Percentiles rank a stretch among this genome's conserved stretches.
These are phyloP conservation scores for Chalciporus piperatus DNA, from an alignment of 768 basidiomycete species.

Conservation along the genomic window DNA sequence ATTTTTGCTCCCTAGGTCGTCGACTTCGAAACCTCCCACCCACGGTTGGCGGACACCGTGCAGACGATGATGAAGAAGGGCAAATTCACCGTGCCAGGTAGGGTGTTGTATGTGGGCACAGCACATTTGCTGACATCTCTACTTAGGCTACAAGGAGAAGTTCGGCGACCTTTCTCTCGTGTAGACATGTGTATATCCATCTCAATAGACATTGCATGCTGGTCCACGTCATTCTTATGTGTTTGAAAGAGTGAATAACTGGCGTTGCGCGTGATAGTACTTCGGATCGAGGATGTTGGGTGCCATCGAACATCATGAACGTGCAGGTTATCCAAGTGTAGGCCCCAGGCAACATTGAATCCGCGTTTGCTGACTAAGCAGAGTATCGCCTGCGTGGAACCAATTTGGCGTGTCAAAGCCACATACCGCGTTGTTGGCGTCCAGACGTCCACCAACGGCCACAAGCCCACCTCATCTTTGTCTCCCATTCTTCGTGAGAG, in stretches of 20 bases:
- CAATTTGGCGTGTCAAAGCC: background rate
- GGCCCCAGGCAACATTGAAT: too few relatives aligned
- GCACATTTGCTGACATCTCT: constrained; percentile 2
- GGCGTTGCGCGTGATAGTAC: background rate
- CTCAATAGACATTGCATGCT: constrained; percentile 17
- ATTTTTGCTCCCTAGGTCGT: constrained; percentile 53
- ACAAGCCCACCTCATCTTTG: constrained; percentile 11
- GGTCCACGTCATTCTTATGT: background rate
- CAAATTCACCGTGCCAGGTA: constrained; percentile 97
- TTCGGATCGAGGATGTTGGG: too few relatives aligned
- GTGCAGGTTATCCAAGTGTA: too few relatives aligned
- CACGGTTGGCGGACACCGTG: constrained; percentile 85
- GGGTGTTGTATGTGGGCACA: constrained; percentile 5
- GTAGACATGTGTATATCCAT: constrained; percentile 45
- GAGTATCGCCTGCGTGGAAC: background rate
- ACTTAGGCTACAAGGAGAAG: constrained; percentile 87
- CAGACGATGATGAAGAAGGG: constrained; percentile 97
- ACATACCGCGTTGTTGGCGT: constrained; percentile 6
- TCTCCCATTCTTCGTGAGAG: constrained; percentile 9
- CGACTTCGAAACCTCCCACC: constrained; percentile 90
- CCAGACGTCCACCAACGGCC: constrained; percentile 7
- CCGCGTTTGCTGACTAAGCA: constrained; percentile 24
- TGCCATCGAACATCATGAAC: too few relatives aligned
- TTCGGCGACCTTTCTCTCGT: constrained; percentile 92
- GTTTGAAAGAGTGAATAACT: background rate